Base-by-base conservation (phyloP, 1,284 basidiomycete species). In the Ceratorhiza oryzae-sativae region DNA sequence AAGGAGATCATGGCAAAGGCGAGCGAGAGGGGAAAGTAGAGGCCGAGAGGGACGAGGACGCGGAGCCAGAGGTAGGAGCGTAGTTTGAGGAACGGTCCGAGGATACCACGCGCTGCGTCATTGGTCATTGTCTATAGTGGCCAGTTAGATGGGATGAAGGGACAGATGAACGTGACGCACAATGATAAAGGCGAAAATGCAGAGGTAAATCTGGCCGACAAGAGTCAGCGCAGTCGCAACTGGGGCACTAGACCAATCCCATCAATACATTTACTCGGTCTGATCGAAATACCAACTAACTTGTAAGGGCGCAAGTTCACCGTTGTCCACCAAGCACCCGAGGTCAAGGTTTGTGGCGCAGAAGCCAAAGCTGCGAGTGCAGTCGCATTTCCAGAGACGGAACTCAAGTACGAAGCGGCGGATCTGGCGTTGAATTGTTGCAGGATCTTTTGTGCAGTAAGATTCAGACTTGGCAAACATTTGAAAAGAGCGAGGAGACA, bases 181-280 rank as follows among this genome's bases (percentile, higher is more conserved):
- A 4, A 61, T 48, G 48, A 72, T 76, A 42, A 80, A 79, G 5
- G 78, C 74, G 4, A 79, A 67, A 42, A 85, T 83, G 74, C 81
- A 77, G 74, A 83, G 78, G 79, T 84, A 85, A 71, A 85, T 80
- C n/a, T 79, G 73, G n/a, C 80, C 84, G 39, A 84, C 83, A 27
- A 85, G 81, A 2, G 83, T 81, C 53, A 84, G 80, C 0, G 84
- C 84, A 9, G 79, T 78, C 0, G 83, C 82, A 15, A 84, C 83
- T 4, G 84, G 81, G 41, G 81, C 78, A 48, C 72, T 73, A 62
- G 5, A 10, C 27, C 46, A n/a, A n/a, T 13, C 25, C n/a, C 15
- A 59, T 51, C n/a, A 53, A 23, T 39, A 39, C n/a, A n/a, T n/a
- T n/a, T n/a, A n/a, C n/a, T n/a, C n/a, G n/a, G n/a, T 18, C 20